Percentiles rank a stretch among this genome's conserved stretches.
These are phyloP conservation scores for Beta lomatogona DNA, from an alignment of 179 eudicot genomes.

Conservation along the genomic window DNA sequence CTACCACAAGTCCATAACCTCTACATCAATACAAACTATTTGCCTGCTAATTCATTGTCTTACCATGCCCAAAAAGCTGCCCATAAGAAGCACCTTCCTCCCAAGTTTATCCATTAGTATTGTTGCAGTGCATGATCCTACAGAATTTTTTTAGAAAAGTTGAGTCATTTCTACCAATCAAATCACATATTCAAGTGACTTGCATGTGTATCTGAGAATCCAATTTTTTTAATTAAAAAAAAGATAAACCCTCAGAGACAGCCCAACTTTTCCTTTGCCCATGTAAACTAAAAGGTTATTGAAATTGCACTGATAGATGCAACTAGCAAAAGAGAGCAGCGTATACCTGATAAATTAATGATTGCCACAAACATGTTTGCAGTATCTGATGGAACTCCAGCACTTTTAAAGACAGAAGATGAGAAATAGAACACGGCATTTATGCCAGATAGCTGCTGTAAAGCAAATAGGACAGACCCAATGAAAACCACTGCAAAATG, in stretches of 20 bases:
- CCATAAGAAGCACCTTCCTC: slow-evolving; percentile 82
- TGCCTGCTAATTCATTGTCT: slow-evolving; percentile 17
- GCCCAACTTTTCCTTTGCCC: neutral
- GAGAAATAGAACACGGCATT: slow-evolving; percentile 97
- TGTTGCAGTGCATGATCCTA: slow-evolving; percentile 78
- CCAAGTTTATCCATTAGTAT: slow-evolving; percentile 90
- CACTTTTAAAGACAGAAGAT: slow-evolving; percentile 80
- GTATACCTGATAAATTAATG: slow-evolving; percentile 68
- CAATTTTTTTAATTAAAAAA: too few relatives aligned
- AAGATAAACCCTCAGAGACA: neutral
- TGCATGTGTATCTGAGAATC: slow-evolving; percentile 2
- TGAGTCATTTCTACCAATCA: neutral
- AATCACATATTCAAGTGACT: neutral
- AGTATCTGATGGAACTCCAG: slow-evolving; percentile 74
- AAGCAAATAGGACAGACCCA: slow-evolving; percentile 79
- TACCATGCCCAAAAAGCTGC: slow-evolving; percentile 94
- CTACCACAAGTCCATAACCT: neutral
- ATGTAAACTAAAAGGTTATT: neutral
- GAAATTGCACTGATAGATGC: neutral
- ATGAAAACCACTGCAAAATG: slow-evolving; percentile 78
- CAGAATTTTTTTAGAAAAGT: slow-evolving; percentile 10
- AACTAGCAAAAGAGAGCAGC: slow-evolving; percentile 12
- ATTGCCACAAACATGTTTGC: slow-evolving; percentile 80
- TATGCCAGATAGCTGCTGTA: slow-evolving; percentile 96
- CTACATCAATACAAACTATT: neutral